Conservation (phyloP, 2,329 filamentous ascomycete genomes). For the Xylaria hypoxylon region DNA sequence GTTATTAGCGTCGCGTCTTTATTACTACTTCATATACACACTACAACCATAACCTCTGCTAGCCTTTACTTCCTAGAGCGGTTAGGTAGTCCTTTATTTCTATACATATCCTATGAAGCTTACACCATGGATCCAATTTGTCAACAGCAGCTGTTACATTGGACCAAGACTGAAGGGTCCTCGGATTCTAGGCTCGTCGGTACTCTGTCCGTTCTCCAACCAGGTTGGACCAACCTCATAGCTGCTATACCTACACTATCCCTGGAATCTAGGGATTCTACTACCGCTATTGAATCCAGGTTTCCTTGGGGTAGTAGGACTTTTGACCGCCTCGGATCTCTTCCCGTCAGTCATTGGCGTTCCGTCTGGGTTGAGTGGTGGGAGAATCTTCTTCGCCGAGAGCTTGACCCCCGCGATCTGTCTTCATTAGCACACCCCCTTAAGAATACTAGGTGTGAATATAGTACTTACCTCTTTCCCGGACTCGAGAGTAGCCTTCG, state of each 20-base stretch:
- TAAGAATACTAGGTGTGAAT: background rate
- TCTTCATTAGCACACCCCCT: background rate
- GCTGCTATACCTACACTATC: background rate
- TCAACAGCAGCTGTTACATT: too few species aligned
- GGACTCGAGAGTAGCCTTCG: conserved; percentile 37
- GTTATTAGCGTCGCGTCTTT: background rate
- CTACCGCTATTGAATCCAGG: background rate
- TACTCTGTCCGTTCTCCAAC: background rate
- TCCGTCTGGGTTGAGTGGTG: background rate
- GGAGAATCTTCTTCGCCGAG: conserved; percentile 8
- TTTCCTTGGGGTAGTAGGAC: background rate
- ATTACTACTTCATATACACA: too few species aligned
- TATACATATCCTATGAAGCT: too few species aligned
- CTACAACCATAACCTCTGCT: too few species aligned
- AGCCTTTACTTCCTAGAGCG: too few species aligned
- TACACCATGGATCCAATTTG: too few species aligned
- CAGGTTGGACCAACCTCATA: too few species aligned
- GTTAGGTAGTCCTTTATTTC: too few species aligned
- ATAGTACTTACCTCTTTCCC: conserved; percentile 37
- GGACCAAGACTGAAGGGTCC: background rate
- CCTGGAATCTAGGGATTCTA: conserved; percentile 4
- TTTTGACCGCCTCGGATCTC: background rate
- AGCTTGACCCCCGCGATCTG: conserved; percentile 26
- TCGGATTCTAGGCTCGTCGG: conserved; percentile 7
- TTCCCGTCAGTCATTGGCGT: background rate